These are phyloP conservation scores for Calocybe indica DNA, from an alignment of 768 basidiomycete genomes.

Conservation along the genomic window DNA sequence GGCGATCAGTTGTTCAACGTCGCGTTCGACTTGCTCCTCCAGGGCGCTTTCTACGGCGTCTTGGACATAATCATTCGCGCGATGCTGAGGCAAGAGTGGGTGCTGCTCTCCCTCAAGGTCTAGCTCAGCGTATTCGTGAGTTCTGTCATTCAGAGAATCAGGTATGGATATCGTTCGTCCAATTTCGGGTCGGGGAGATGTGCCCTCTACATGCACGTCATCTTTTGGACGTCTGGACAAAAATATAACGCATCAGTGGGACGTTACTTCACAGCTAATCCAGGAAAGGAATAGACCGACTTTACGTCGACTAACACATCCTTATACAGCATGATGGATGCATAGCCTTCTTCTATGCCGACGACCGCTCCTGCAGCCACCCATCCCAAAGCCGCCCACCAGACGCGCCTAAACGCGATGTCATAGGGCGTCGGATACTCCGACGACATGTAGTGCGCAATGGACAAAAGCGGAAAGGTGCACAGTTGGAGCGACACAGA, in stretches of 20 bases:
- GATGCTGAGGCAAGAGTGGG: conserved; percentile 25
- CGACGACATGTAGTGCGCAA: conserved; percentile 36
- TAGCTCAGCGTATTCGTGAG: background rate
- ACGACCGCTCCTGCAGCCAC: conserved; percentile 62
- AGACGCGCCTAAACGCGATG: conserved; percentile 56
- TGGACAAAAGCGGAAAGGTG: conserved; percentile 45
- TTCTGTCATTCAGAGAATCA: too few relatives aligned
- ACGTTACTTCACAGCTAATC: too few relatives aligned
- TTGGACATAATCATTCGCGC: background rate
- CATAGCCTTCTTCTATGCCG: conserved; percentile 66
- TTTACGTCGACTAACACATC: conserved; percentile 52
- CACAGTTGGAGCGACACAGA: conserved; percentile 50
- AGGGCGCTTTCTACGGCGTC: conserved; percentile 12
- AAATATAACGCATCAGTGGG: too few relatives aligned
- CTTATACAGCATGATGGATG: conserved; percentile 57
- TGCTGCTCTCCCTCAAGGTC: conserved; percentile 21
- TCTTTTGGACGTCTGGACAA: too few relatives aligned
- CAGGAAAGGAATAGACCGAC: background rate
- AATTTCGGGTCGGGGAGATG: background rate
- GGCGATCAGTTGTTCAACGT: conserved; percentile 59
- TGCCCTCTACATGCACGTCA: too few relatives aligned
- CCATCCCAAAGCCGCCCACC: conserved; percentile 79
- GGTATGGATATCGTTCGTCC: too few relatives aligned
- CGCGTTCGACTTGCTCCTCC: conserved; percentile 47
- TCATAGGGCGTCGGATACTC: conserved; percentile 48